Evolutionary conservation across 2,329 filamentous ascomycete genomes (phyloP), one percentile per base, ranked within the genome.

Genomic region (Thelonectria blattea): DNA sequence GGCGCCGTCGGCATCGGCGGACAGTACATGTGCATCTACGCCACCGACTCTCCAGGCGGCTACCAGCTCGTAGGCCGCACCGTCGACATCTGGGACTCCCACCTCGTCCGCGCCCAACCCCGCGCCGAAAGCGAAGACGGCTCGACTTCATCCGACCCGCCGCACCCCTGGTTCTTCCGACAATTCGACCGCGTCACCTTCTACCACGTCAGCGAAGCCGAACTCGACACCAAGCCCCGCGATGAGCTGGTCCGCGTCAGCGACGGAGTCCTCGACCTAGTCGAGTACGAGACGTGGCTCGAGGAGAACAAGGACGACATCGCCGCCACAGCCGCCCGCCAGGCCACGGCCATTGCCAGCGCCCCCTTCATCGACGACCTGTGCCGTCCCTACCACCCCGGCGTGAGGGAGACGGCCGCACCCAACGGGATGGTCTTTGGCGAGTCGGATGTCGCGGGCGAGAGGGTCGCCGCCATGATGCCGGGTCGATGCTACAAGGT

Each of bases 1-100:
- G 69, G 72, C 0, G 69, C 74, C 6, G 75, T 78, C 1, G 75
- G 75, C 1, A 71, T 77, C 5, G 75, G 74, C 0, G 75, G 75
- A 0, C 72, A 76, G 60, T 76, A 76, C 48, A 74, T 77, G 69
- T 76, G 75, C 45, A 76, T 78, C n/a, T 78, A 77, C 48, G 74
- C 73, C 9, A 73, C 73, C 12, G 72, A 76, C 37, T 75, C 73
- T 5, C 75, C 75, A 2, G 75, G 75, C 2, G 75, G 75, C 0
- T 78, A 78, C 62, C 75, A 77, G 60, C 68, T 77, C 11, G 72
- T 76, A 0, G 75, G 75, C 0, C 68, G 74, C 15, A 78, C 75
- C 0, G 60, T 73, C 2, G 68, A 72, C 24, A 73, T 75, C 10
- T 77, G 75, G 75, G 71, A 75, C 58, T 54, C 65, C 9, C 51